These are phyloP conservation scores for Fraxinus ornus DNA, from an alignment of 305 asterid species.

Conservation along the genomic window DNA sequence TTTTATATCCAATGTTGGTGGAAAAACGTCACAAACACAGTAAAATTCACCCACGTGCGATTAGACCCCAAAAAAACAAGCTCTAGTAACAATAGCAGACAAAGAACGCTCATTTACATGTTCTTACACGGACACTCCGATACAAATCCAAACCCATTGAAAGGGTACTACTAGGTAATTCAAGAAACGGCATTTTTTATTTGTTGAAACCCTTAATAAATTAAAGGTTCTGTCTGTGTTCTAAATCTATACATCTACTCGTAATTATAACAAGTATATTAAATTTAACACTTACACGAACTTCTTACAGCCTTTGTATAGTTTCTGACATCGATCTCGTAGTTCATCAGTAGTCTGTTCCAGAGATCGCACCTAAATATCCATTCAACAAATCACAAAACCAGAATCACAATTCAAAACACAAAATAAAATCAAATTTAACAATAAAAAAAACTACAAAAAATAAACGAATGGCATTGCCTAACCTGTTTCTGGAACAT, in stretches of 20 bases:
- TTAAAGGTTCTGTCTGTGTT: background rate
- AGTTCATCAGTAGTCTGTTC: constrained; percentile 84
- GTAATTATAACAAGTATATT: background rate
- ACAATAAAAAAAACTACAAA: background rate
- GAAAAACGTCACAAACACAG: background rate
- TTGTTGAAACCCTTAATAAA: background rate
- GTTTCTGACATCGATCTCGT: constrained; percentile 91
- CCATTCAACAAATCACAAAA: constrained; percentile 17
- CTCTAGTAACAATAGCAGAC: background rate
- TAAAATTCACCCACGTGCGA: background rate
- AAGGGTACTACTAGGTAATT: background rate
- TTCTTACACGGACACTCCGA: background rate
- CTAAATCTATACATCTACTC: background rate
- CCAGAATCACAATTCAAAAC: background rate
- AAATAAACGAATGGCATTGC: background rate
- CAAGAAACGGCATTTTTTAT: background rate
- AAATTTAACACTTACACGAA: constrained; percentile 61
- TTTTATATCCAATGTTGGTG: background rate
- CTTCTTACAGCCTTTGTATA: constrained; percentile 78
- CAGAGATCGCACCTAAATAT: constrained; percentile 67
- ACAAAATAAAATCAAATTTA: background rate
- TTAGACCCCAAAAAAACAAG: background rate
- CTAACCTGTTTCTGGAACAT: constrained; percentile 90
- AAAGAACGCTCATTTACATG: background rate
- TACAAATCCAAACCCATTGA: background rate